Evolutionary conservation across 148 eudicot species (phyloP).

Genomic region (Camellia sinensis): DNA sequence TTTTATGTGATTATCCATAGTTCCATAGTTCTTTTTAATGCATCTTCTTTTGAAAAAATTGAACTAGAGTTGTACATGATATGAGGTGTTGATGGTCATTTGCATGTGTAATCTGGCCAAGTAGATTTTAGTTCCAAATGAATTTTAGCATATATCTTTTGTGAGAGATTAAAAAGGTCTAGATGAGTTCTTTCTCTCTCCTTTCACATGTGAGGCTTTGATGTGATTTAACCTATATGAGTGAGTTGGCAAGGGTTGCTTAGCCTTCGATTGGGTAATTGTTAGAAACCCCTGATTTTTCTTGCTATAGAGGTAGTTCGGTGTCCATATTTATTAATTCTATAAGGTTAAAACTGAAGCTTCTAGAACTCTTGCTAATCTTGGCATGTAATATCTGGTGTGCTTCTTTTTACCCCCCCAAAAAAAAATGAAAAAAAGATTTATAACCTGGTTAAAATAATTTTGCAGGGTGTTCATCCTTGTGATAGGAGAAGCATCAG

Average conservation of each 20-base stretch:
- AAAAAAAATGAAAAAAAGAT: not conserved
- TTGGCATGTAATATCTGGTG: not conserved
- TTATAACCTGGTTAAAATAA: not conserved
- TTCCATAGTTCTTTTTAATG: not conserved
- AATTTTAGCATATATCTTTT: not conserved
- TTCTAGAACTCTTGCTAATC: not conserved
- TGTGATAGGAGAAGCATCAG: constrained; percentile 78
- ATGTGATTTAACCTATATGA: not conserved
- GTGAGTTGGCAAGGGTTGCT: not conserved
- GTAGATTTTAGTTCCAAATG: not conserved
- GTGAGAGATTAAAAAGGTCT: not conserved
- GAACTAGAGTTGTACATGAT: not conserved
- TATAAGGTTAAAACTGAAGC: not conserved
- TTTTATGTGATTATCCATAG: not conserved
- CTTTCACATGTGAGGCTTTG: not conserved
- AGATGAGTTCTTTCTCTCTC: not conserved
- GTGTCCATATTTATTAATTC: not conserved
- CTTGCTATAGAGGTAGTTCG: not conserved
- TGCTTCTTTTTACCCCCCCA: not conserved
- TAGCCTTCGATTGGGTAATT: not conserved
- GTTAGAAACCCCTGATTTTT: not conserved
- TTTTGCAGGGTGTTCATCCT: constrained; percentile 82
- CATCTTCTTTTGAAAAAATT: not conserved
- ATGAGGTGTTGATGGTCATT: not conserved
- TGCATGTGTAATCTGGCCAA: not conserved